phyloP scores from a whole-genome alignment of 208 protist genomes.

The Porcisia hertigi region DNA sequence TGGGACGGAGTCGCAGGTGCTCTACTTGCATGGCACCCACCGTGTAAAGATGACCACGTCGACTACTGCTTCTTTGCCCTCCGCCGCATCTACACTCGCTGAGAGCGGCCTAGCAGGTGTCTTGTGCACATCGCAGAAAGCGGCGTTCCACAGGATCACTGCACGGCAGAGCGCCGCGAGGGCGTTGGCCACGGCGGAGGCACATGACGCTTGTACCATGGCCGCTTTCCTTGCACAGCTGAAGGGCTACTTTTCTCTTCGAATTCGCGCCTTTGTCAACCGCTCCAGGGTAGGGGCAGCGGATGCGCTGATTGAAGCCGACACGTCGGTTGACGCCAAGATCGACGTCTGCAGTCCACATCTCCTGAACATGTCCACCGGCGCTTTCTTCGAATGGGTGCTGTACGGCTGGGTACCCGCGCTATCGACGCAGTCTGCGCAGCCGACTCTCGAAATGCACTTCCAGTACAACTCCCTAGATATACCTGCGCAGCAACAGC shows the following conservation, averaged over 20 bases:
- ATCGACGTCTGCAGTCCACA: constrained; percentile 37
- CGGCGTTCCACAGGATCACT: constrained; percentile 11
- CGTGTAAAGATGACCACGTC: constrained; percentile 23
- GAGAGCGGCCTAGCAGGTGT: neutral
- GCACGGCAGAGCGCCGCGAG: constrained; percentile 16
- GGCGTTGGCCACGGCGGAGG: neutral
- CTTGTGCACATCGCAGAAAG: constrained; percentile 14
- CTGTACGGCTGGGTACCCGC: constrained; percentile 37
- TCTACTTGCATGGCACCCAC: constrained; percentile 32
- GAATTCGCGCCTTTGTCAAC: constrained; percentile 1
- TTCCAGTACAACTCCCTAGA: constrained; percentile 19
- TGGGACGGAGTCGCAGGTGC: constrained; percentile 19
- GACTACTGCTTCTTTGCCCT: neutral
- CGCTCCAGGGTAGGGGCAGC: neutral
- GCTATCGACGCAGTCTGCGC: neutral
- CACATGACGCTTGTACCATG: neutral
- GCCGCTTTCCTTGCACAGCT: constrained; percentile 9
- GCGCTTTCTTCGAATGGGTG: constrained; percentile 64
- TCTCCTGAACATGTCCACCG: constrained; percentile 58
- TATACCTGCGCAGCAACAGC: constrained; percentile 6
- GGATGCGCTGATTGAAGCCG: neutral
- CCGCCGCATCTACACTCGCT: neutral
- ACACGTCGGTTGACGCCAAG: neutral
- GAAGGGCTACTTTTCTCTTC: constrained; percentile 24
- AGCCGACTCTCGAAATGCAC: constrained; percentile 9